Percentiles rank a stretch among this genome's conserved stretches.
Conservation (phyloP, 306 rosid genomes). For the Fragaria vesca region DNA sequence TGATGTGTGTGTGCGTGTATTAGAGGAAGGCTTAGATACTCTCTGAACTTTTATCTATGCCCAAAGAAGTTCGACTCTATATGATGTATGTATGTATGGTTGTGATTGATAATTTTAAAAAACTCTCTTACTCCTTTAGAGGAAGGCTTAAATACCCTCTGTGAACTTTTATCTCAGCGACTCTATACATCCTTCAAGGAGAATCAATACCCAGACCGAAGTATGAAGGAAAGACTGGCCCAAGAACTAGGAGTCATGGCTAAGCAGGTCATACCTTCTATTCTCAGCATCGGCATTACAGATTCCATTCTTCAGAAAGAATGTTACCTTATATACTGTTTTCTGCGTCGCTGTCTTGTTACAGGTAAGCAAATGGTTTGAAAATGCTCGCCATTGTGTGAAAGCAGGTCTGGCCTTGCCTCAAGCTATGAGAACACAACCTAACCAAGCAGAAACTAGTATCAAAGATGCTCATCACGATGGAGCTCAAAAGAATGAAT, state of each 20-base stretch:
- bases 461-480: constrained; percentile 15
- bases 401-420: constrained; percentile 30
- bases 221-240: constrained; percentile 73
- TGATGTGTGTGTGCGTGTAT: neutral
- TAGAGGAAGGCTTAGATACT: too few relatives aligned
- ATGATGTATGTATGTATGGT: neutral
- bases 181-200: constrained; percentile 71
- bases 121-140: neutral
- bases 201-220: constrained; percentile 78
- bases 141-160: neutral
- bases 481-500: constrained; percentile 29
- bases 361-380: constrained; percentile 96
- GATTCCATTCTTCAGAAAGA: neutral
- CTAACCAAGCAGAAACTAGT: constrained; percentile 17
- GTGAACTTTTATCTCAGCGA: constrained; percentile 43
- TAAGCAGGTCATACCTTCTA: constrained; percentile 57
- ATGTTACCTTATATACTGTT: neutral
- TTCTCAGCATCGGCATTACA: constrained; percentile 10
- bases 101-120: neutral
- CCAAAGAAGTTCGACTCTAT: neutral
- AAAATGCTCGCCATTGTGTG: constrained; percentile 52
- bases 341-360: constrained; percentile 4
- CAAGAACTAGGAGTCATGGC: constrained; percentile 66
- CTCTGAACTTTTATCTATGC: too few relatives aligned
- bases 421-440: constrained; percentile 16